Evolutionary conservation across 257 asterid species (phyloP).

Genomic region (Primulina tabacum): DNA sequence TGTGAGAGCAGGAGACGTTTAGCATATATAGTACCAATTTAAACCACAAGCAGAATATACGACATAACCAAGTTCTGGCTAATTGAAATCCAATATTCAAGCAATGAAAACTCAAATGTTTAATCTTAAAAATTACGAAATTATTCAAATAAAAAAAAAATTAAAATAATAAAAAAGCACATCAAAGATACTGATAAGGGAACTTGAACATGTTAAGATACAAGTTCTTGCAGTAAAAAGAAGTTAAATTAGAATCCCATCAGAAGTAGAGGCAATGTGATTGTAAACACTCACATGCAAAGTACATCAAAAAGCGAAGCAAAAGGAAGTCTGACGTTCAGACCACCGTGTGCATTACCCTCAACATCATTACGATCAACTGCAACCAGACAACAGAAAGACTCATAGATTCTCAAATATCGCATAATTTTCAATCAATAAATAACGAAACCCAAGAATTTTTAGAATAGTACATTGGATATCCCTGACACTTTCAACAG

Average conservation of each 20-base stretch:
- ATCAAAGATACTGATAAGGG: constrained; percentile 16
- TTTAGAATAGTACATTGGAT: constrained; percentile 61
- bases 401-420: constrained; percentile 26
- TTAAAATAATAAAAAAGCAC: constrained; percentile 4
- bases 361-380: constrained; percentile 85
- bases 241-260: constrained; percentile 14
- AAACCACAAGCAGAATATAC: constrained; percentile 1
- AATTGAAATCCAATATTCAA: constrained; percentile 9
- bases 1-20: neutral
- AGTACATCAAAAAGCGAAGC: constrained; percentile 93
- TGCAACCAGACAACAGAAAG: constrained; percentile 44
- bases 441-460: constrained; percentile 21
- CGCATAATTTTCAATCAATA: constrained; percentile 20
- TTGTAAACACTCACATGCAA: constrained; percentile 66
- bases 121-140: constrained; percentile 1
- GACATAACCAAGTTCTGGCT: neutral
- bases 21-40: constrained; percentile 8
- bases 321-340: constrained; percentile 75
- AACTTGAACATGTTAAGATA: constrained; percentile 14
- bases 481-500: constrained; percentile 78
- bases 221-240: neutral
- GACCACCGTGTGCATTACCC: constrained; percentile 66
- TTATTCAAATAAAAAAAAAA: neutral
- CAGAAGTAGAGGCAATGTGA: constrained; percentile 19
- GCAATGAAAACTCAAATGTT: constrained; percentile 15